Evolutionary conservation across 768 basidiomycete genomes (phyloP).

Genomic region (Boletus insuetus): DNA sequence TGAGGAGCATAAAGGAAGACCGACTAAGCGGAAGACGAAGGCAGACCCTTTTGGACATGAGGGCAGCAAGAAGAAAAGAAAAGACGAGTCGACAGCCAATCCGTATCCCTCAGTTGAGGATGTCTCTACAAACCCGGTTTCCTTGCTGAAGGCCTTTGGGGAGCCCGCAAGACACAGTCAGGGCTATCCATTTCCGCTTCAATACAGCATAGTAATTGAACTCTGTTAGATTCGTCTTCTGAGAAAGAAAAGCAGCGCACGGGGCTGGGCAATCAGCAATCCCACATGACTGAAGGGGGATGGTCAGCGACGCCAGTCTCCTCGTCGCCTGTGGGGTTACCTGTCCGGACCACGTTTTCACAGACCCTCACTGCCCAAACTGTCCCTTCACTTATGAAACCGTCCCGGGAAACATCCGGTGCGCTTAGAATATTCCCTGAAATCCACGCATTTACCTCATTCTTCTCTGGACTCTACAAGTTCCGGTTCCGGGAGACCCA

Average conservation of each 20-base stretch:
- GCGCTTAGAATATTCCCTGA: conserved; percentile 6
- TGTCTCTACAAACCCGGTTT: not conserved
- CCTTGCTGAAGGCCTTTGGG: not conserved
- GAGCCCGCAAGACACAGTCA: conserved; percentile 11
- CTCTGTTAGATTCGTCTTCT: conserved; percentile 5
- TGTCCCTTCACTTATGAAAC: not conserved
- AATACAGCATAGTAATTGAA: not conserved
- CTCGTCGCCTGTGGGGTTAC: conserved; percentile 1
- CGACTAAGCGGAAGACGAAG: conserved; percentile 57
- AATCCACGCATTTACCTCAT: conserved; percentile 14
- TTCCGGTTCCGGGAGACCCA: conserved; percentile 11
- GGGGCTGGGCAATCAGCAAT: not conserved
- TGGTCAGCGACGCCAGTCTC: not conserved
- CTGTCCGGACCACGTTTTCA: conserved; percentile 5
- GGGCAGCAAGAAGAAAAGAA: conserved; percentile 45
- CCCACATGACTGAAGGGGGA: not conserved
- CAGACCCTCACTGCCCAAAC: not conserved
- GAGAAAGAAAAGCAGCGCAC: conserved; percentile 5
- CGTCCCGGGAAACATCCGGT: conserved; percentile 16
- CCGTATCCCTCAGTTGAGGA: not conserved
- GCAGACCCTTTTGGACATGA: conserved; percentile 53
- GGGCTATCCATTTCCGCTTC: conserved; percentile 1
- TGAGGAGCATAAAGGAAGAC: conserved; percentile 55
- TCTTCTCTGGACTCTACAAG: conserved; percentile 10
- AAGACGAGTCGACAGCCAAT: conserved; percentile 18